These are phyloP conservation scores for Raphanus hybrid DNA, from an alignment of 441 rosid species.

Conservation along the genomic window DNA sequence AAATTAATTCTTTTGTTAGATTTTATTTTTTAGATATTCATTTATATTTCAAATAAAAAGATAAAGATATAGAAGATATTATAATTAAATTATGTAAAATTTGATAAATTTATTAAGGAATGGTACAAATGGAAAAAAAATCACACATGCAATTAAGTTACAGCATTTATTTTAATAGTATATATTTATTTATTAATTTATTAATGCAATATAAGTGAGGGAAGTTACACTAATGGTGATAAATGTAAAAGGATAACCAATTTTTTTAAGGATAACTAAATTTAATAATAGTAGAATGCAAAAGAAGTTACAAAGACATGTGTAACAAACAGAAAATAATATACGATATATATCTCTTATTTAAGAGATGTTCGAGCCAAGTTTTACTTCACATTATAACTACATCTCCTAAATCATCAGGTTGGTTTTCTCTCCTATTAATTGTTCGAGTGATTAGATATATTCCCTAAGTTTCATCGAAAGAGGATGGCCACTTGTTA, in stretches of 20 bases:
- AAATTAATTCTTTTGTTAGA: no score
- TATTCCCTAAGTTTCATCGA: not conserved
- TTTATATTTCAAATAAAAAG: no score
- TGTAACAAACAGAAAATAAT: not conserved
- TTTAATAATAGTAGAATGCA: not conserved
- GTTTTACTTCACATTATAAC: not conserved
- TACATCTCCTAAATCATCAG: not conserved
- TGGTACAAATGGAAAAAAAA: no score
- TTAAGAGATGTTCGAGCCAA: not conserved
- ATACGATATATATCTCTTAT: not conserved
- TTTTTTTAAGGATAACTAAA: not conserved
- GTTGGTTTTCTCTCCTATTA: conserved; percentile 2
- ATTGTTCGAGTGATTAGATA: not conserved
- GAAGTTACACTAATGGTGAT: not conserved
- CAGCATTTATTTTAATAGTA: no score
- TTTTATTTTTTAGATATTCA: no score
- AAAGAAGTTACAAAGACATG: not conserved
- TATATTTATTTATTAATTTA: not conserved
- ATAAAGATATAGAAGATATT: no score
- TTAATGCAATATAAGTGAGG: not conserved
- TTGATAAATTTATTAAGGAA: no score
- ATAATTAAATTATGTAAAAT: no score
- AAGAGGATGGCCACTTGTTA: not conserved
- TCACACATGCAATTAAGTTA: no score
- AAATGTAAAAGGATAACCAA: not conserved